Base-by-base conservation (phyloP, 2,329 filamentous ascomycete genomes). In the Dactylellina leptospora region DNA sequence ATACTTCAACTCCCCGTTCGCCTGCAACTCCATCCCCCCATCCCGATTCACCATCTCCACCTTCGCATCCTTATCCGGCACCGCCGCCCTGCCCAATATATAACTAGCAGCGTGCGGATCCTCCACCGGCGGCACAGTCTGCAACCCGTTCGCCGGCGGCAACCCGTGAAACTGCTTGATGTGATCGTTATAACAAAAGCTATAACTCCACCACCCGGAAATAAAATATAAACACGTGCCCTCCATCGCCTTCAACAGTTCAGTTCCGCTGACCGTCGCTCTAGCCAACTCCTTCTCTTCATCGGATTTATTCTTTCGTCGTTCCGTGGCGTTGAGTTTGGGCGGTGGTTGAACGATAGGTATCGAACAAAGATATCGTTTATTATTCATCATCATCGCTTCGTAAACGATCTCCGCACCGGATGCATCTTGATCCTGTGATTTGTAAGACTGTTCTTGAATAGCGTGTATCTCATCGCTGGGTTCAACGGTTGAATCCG, bases 141-240 rank as follows among this genome's bases (percentile, higher is more conserved):
- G 85, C 9, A 90, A 86, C 2, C 88, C 88, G 70, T 88, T 87
- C 45, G 86, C 84, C 1, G 87, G 87, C 0, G 91, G 86, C 69
- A 93, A 82, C 45, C 92, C 91, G 79, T 97, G 93, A 80, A 96
- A 97, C 80, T 97, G 93, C 77, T 91, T 90, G 73, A 97, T 88
- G 74, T 93, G 87, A 73, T 88, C 85, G 78, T 91, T 91, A 81
- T 96, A 95, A 83, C 93, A 97, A 80, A 96, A 96, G 76, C 89
- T 90, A 81, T 97, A 97, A 78, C 90, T 95, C 93, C 93, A 97
- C 93, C 93, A 97, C 0, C 93, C 93, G 0, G 88, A 90, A 75
- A 92, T 71, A 22, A 72, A 68, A 58, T 68, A 69, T 74, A 97
- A 85, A 79, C 93, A 97, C 54, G 85, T 85, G 2, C 88, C 90